Percentiles rank a stretch among this genome's conserved stretches.
These are phyloP conservation scores for Aeschynomene evenia DNA, from an alignment of 306 rosid species.

Conservation along the genomic window DNA sequence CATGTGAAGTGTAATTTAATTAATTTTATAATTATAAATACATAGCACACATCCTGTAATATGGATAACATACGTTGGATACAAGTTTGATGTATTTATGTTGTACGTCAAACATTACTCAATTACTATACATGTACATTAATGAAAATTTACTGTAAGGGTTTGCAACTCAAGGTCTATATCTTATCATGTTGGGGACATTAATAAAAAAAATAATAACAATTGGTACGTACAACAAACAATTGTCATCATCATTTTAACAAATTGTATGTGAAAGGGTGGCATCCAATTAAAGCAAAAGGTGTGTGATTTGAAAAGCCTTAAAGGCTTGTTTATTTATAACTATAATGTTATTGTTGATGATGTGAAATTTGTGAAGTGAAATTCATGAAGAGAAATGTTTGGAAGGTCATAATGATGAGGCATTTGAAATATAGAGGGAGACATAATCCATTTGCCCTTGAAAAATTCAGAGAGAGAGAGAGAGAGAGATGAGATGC, in stretches of 20 bases:
- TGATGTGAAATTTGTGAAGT: slow-evolving; percentile 53
- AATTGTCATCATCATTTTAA: slow-evolving; percentile 46
- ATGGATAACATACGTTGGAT: no score
- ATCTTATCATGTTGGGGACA: slow-evolving; percentile 27
- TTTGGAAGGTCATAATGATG: slow-evolving; percentile 49
- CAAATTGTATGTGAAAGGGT: slow-evolving; percentile 32
- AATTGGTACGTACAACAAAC: slow-evolving; percentile 28
- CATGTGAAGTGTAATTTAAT: not conserved
- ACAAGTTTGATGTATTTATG: no score
- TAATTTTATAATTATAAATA: no score
- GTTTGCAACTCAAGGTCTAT: slow-evolving; percentile 10
- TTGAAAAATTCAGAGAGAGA: slow-evolving; percentile 56
- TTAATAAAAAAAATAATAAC: slow-evolving; percentile 38
- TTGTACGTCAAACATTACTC: no score
- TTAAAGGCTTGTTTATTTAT: slow-evolving; percentile 17
- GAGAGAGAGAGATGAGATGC: no score
- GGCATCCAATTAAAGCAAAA: slow-evolving; percentile 47
- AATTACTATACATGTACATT: no score
- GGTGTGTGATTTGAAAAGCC: slow-evolving; percentile 35
- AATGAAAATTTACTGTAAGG: slow-evolving; percentile 27
- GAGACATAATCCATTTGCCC: slow-evolving; percentile 70
- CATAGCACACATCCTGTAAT: no score
- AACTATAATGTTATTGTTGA: slow-evolving; percentile 28
- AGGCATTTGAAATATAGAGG: slow-evolving; percentile 58
- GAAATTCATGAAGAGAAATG: slow-evolving; percentile 47